phyloP scores from a whole-genome alignment of 176 grass and related monocot species.

The Thalia dealbata region DNA sequence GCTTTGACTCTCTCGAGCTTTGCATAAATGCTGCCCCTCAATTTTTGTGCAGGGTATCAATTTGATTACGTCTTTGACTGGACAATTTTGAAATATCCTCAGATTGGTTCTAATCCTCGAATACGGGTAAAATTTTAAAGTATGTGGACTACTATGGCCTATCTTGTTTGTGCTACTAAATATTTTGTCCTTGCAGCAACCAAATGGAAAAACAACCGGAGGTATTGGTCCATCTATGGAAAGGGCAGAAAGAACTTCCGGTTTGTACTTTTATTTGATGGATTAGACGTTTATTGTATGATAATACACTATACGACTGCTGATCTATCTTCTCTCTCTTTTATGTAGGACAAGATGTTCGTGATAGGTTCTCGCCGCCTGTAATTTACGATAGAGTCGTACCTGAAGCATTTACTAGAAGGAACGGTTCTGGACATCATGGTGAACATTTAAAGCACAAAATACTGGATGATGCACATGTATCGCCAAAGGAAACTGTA shows the following conservation, averaged over 20 bases:
- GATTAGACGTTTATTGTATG: background rate
- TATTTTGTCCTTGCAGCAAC: constrained; percentile 16
- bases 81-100: constrained; percentile 74
- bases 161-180: constrained; percentile 1
- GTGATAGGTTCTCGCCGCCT: constrained; percentile 20
- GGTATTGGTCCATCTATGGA: constrained; percentile 43
- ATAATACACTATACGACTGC: background rate
- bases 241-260: constrained; percentile 40
- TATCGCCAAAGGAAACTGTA: constrained; percentile 51
- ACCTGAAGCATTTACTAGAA: constrained; percentile 32
- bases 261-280: constrained; percentile 21
- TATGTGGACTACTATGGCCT: background rate
- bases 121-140: constrained; percentile 31
- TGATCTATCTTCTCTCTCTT: background rate
- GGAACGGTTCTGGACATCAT: constrained; percentile 48
- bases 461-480: constrained; percentile 29
- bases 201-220: constrained; percentile 39
- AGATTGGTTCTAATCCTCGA: constrained; percentile 42
- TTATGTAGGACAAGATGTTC: constrained; percentile 16
- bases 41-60: constrained; percentile 44
- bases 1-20: background rate
- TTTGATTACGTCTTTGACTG: constrained; percentile 75
- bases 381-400: too few species aligned
- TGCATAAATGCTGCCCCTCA: background rate
- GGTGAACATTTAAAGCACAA: constrained; percentile 38